A percentile compares a stretch with the other conserved stretches of the same genome.
These are phyloP conservation scores for Pythium sp. DNA, from an alignment of 352 stramenopile species.

Conservation along the genomic window DNA sequence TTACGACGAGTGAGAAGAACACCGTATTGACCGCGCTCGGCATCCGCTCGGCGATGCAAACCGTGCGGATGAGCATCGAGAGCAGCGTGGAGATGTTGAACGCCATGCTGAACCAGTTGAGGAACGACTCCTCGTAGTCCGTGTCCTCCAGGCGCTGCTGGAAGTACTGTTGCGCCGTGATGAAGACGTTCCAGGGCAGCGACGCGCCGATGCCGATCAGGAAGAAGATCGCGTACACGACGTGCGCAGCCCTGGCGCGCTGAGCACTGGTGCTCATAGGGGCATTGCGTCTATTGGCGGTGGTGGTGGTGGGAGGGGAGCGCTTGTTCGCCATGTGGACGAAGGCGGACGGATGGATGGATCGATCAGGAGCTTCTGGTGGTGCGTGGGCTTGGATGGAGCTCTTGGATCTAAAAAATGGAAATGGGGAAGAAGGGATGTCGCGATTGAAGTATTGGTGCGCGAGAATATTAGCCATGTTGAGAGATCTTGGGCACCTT, in stretches of 20 bases:
- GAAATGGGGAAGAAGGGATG: not conserved
- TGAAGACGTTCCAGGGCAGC: conserved; percentile 87
- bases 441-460: conserved; percentile 1
- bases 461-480: not conserved
- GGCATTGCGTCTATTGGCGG: not conserved
- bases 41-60: conserved; percentile 59
- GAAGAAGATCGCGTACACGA: conserved; percentile 75
- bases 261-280: conserved; percentile 1
- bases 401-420: not conserved
- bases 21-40: conserved; percentile 55
- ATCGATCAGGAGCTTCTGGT: not conserved
- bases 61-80: conserved; percentile 70
- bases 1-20: conserved; percentile 62
- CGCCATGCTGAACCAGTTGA: conserved; percentile 85
- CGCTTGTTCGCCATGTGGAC: conserved; percentile 2
- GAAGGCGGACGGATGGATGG: not conserved
- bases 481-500: not conserved
- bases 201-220: conserved; percentile 71
- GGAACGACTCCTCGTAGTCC: conserved; percentile 72
- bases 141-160: conserved; percentile 52
- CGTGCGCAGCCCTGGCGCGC: conserved; percentile 27
- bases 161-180: conserved; percentile 84
- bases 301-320: not conserved
- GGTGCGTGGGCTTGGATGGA: not conserved
- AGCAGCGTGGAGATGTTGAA: conserved; percentile 82